Conservation (phyloP, 768 basidiomycete species). For the Phlebiopsis gigantea region DNA sequence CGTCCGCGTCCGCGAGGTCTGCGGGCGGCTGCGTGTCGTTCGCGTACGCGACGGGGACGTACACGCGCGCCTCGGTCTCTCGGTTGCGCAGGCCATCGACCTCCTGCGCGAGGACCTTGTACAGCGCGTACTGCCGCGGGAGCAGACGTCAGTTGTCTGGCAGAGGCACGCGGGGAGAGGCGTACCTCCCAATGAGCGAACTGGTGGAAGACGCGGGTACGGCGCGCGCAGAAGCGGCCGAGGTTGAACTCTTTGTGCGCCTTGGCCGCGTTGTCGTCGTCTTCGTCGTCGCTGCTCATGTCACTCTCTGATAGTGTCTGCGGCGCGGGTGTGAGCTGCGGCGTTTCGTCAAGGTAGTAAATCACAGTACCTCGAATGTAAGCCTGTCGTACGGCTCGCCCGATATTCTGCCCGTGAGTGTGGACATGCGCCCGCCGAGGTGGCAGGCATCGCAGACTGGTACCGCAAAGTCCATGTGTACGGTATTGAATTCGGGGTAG, state of each 20-base stretch:
- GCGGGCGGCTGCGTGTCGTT: conserved; percentile 50
- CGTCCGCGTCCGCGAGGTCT: conserved; percentile 69
- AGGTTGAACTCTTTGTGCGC: conserved; percentile 45
- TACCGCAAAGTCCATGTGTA: conserved; percentile 46
- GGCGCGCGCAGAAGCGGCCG: conserved; percentile 74
- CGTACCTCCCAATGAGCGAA: conserved; percentile 82
- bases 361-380: conserved; percentile 53
- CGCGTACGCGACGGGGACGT: conserved; percentile 53
- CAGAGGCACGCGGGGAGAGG: neutral
- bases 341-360: neutral
- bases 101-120: conserved; percentile 51
- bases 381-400: conserved; percentile 67
- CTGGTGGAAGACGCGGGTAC: conserved; percentile 62
- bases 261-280: conserved; percentile 6
- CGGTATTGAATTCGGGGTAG: conserved; percentile 60
- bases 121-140: conserved; percentile 53
- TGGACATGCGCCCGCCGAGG: conserved; percentile 65
- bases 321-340: neutral
- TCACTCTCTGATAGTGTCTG: conserved; percentile 15
- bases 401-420: conserved; percentile 50
- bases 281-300: conserved; percentile 20
- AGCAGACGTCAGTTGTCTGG: neutral
- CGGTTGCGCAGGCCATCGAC: conserved; percentile 44
- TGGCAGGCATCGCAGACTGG: conserved; percentile 81
- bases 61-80: conserved; percentile 26